Evolutionary conservation across 176 grass and related monocot genomes (phyloP), one percentile per base, ranked within the genome.

Genomic region (Guadua angustifolia): DNA sequence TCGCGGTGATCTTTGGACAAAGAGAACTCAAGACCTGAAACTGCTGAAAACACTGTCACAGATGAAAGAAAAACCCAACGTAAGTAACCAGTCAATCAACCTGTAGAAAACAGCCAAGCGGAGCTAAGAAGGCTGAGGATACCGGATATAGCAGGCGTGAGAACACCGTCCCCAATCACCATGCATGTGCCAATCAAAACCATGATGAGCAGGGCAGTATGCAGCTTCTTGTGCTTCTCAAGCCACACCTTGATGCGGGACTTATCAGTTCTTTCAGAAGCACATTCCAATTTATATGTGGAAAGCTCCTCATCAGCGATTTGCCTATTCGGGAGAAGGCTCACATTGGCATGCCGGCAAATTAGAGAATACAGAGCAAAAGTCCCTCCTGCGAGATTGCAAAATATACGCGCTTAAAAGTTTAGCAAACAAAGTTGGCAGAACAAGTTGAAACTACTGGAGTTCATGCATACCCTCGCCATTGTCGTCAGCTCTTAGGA

Each of bases 81-180:
- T 29, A 29, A 84, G 79, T 5, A 82, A 52, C 22, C 12, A 24
- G 57, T 17, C 0, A 90, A 90, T 66, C 24, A 79, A 42, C 79
- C 11, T 68, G 83, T 66, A 24, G 38, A 74, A 78, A 91, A 73
- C 47, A 49, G 17, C 7, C n/a, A 56, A 35, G 8, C 51, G 66
- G 40, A 69, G 45, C 38, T 36, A 63, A 69, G n/a, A 72, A 57
- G 65, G 18, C 19, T 60, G 43, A 79, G 65, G 19, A 67, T 86
- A 95, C 95, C 93, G 26, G 95, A 95, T 73, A 98, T 98, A 65
- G 93, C 95, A 25, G 95, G 95, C 71, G 95, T 98, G 83, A 98
- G 93, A 74, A 98, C 92, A 15, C 95, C 95, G n/a, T 98, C 95
- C 58, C 95, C 95, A 68, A 98, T 98, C 26, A 98, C 95, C 95